Evolutionary conservation across 2,329 filamentous ascomycete genomes (phyloP).

Genomic region (Diplodia intermedia): DNA sequence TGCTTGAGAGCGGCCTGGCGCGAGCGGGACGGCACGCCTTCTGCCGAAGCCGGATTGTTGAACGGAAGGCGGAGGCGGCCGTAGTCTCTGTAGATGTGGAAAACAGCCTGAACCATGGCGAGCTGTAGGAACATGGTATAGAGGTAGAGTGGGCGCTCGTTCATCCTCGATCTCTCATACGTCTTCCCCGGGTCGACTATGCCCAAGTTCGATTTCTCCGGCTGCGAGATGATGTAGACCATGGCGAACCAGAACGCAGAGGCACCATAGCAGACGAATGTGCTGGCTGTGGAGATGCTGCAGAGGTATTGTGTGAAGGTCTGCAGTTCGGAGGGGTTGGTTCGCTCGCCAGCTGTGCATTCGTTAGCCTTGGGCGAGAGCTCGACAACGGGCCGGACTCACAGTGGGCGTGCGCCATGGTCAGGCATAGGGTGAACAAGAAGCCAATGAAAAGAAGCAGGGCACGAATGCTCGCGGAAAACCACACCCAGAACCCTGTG

Average conservation of each 20-base stretch:
- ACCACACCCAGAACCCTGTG: constrained; percentile 83
- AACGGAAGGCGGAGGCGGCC: constrained; percentile 67
- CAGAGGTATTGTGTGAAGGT: constrained; percentile 67
- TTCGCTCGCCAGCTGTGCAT: constrained; percentile 57
- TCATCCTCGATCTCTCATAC: constrained; percentile 75
- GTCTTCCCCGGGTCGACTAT: constrained; percentile 73
- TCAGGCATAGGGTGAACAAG: constrained; percentile 80
- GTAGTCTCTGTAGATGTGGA: constrained; percentile 75
- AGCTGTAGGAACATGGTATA: constrained; percentile 73
- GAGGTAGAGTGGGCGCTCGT: constrained; percentile 85
- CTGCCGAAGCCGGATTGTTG: constrained; percentile 8
- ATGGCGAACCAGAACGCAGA: constrained; percentile 83
- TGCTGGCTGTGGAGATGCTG: constrained; percentile 69
- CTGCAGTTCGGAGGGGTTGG: constrained; percentile 71
- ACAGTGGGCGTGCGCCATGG: constrained; percentile 80
- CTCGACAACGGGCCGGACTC: background rate
- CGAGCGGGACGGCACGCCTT: constrained; percentile 6
- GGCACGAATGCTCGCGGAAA: constrained; percentile 82
- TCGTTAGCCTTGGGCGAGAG: constrained; percentile 11
- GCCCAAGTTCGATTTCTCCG: constrained; percentile 66
- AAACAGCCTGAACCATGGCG: constrained; percentile 70
- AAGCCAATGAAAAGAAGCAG: constrained; percentile 77
- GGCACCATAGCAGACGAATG: constrained; percentile 75
- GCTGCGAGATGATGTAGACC: constrained; percentile 76
- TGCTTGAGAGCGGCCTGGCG: constrained; percentile 19